phyloP scores from a whole-genome alignment of 108 stramenopile species.

The Nitzschia putrida region DNA sequence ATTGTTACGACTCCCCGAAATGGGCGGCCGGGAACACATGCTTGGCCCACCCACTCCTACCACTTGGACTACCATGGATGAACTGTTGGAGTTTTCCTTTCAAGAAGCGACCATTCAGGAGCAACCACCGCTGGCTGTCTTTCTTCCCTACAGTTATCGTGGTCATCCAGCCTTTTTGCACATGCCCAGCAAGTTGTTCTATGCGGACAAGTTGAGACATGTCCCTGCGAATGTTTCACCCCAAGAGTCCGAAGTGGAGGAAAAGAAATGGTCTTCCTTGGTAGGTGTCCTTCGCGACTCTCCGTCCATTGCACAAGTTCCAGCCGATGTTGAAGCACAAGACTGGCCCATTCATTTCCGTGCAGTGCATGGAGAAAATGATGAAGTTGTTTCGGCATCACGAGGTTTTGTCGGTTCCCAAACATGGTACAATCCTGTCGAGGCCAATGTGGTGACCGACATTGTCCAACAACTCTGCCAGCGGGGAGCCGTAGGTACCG shows the following conservation, averaged over 20 bases:
- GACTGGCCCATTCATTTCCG: slow-evolving; percentile 74
- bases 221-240: neutral
- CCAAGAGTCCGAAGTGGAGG: slow-evolving; percentile 25
- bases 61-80: slow-evolving; percentile 41
- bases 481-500: slow-evolving; percentile 34
- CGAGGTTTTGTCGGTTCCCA: slow-evolving; percentile 53
- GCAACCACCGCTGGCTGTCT: slow-evolving; percentile 30
- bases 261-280: slow-evolving; percentile 35
- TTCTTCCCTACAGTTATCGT: slow-evolving; percentile 48
- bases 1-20: slow-evolving; percentile 57
- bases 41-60: slow-evolving; percentile 45
- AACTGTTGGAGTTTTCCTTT: slow-evolving; percentile 57
- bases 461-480: slow-evolving; percentile 44
- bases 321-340: slow-evolving; percentile 32
- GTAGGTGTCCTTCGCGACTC: slow-evolving; percentile 46
- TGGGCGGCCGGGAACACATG: slow-evolving; percentile 57
- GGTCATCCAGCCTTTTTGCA: slow-evolving; percentile 65
- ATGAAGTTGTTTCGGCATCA: slow-evolving; percentile 49
- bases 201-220: slow-evolving; percentile 60
- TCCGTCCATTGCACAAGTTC: slow-evolving; percentile 29
- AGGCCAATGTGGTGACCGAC: slow-evolving; percentile 51
- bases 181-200: slow-evolving; percentile 62
- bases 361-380: slow-evolving; percentile 50
- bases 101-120: neutral
- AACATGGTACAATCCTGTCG: slow-evolving; percentile 61